Conservation (phyloP, 2,329 filamentous ascomycete genomes). For the Phoma herbarum region DNA sequence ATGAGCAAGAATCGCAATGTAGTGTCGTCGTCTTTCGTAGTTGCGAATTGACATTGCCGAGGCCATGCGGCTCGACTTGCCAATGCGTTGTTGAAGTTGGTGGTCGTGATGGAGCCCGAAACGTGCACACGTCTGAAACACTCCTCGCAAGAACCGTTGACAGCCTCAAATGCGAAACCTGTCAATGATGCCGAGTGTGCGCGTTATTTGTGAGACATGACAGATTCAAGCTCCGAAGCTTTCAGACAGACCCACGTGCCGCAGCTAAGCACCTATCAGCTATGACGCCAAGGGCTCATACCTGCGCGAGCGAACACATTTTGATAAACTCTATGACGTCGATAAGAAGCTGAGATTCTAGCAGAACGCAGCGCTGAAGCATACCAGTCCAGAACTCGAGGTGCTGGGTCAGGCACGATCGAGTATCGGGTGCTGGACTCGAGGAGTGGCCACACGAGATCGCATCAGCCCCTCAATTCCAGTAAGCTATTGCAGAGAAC, state of each 20-base stretch:
- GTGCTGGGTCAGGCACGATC: too few relatives aligned
- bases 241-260: not conserved
- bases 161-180: constrained; percentile 17
- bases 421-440: not conserved
- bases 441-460: too few relatives aligned
- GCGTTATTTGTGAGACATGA: not conserved
- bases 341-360: not conserved
- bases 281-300: not conserved
- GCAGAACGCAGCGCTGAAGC: not conserved
- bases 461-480: too few relatives aligned
- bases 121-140: constrained; percentile 13
- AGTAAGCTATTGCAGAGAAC: not conserved
- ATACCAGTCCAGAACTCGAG: too few relatives aligned
- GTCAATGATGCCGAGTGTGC: not conserved
- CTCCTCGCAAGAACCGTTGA: not conserved
- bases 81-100: constrained; percentile 5
- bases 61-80: constrained; percentile 12
- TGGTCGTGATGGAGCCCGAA: constrained; percentile 13
- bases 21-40: not conserved
- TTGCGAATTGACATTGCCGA: not conserved
- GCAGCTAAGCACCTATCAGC: constrained; percentile 7
- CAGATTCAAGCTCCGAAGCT: not conserved
- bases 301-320: not conserved
- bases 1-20: not conserved
- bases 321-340: too few relatives aligned